Base-by-base conservation (phyloP, 768 basidiomycete genomes). In the Naganishia friedmannii region DNA sequence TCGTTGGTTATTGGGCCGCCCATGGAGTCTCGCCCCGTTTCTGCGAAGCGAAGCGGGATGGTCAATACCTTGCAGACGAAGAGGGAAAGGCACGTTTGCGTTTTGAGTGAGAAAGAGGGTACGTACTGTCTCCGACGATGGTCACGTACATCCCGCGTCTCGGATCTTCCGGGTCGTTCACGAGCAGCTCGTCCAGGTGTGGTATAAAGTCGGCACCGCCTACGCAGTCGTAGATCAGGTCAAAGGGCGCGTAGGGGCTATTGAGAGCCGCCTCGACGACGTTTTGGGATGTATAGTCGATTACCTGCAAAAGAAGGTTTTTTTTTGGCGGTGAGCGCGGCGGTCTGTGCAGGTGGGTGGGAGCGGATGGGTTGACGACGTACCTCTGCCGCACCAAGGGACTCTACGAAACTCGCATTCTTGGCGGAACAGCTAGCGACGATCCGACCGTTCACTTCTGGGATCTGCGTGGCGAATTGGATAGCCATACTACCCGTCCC, bases 191-290 rank as follows among this genome's bases (percentile, higher is more conserved):
- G 29, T 84, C 83, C 42, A 94, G 83, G 76, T 92, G 90, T 6
- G 89, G 87, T 28, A 93, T 85, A 2, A 87, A 87, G 77, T 88
- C 84, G 56, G 89, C 89, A 1, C 87, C 90, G 29, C 90, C 90
- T 32, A 88, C 74, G 3, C 76, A 75, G 12, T 84, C 85, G 34
- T 90, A 86, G 60, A 86, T 85, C 6, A 83, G 82, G 60, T 86
- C 85, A 70, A 88, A 90, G 74, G 84, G 86, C 0, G 78, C 83
- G 7, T 88, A 89, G 1, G 86, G 86, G 37, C 84, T 86, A 0
- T 85, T 85, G 0, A 85, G 79, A 0, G 90, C 89, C 15, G 51
- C 51, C 37, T 72, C 65, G 15, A 68, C 42, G 26, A 75, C 73
- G 53, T 75, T 34, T 32, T 73, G 71, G 15, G 48, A 58, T 8